Evolutionary conservation across 495 filamentous ascomycete genomes (phyloP).

Genomic region (Penicillium salamii): DNA sequence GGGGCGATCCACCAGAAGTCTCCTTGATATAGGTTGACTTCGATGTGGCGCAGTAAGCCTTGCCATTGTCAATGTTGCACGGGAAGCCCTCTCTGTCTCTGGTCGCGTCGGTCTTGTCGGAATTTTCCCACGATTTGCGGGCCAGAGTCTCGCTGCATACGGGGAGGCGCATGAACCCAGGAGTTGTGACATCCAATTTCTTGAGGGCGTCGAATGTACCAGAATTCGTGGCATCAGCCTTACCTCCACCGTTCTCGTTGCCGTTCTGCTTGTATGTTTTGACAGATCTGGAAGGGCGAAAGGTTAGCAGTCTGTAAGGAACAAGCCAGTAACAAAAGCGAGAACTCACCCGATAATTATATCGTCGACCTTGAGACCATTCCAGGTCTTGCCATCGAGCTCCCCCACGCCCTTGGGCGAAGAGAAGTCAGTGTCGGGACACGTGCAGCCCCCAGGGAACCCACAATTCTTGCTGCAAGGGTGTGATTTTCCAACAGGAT

Average conservation of each 20-base stretch:
- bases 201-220: conserved; percentile 16
- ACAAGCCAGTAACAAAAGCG: neutral
- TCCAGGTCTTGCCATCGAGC: neutral
- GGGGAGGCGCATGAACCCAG: conserved; percentile 30
- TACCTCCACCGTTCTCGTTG: conserved; percentile 21
- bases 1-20: conserved; percentile 26
- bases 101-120: neutral
- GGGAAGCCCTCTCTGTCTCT: conserved; percentile 3
- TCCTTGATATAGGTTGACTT: conserved; percentile 25
- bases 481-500: neutral
- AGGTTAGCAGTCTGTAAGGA: neutral
- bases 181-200: conserved; percentile 22
- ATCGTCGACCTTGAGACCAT: neutral
- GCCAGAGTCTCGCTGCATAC: conserved; percentile 23
- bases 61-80: conserved; percentile 18
- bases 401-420: neutral
- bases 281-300: neutral
- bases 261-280: conserved; percentile 15
- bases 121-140: conserved; percentile 12
- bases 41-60: neutral
- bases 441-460: neutral
- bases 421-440: neutral
- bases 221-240: conserved; percentile 15
- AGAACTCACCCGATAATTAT: neutral
- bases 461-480: neutral